Conservation (phyloP, 768 basidiomycete species). For the Amanita jacksonii region DNA sequence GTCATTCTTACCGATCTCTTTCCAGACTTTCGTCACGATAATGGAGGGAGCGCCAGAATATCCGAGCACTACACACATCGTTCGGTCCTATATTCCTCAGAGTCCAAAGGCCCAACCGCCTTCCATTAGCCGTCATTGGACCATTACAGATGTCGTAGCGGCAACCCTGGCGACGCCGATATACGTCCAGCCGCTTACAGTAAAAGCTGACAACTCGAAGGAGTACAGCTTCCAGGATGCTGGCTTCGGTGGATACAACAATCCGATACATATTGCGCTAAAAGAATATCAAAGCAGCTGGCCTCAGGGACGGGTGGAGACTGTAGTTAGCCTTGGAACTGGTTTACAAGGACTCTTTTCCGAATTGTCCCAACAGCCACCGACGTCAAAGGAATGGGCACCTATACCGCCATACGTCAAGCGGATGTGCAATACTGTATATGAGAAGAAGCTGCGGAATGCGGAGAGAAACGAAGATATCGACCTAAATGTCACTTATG, state of each 20-base stretch:
- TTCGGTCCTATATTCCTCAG: slow-evolving; percentile 15
- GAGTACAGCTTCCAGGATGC: slow-evolving; percentile 16
- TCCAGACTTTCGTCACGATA: slow-evolving; percentile 16
- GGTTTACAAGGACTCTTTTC: slow-evolving; percentile 8
- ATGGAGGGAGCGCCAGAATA: slow-evolving; percentile 16
- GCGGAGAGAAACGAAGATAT: not conserved
- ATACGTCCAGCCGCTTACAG: slow-evolving; percentile 12
- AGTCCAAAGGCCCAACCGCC: not conserved
- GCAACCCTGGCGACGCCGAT: slow-evolving; percentile 14
- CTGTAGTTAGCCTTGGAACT: slow-evolving; percentile 15
- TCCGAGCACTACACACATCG: slow-evolving; percentile 14
- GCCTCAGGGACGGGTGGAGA: slow-evolving; percentile 11
- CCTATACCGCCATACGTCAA: not conserved
- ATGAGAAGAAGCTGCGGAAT: too few species aligned
- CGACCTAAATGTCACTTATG: slow-evolving; percentile 1
- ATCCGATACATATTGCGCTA: slow-evolving; percentile 12
- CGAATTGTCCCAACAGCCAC: not conserved
- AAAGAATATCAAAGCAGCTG: slow-evolving; percentile 13
- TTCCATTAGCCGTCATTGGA: slow-evolving; percentile 14
- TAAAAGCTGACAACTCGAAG: slow-evolving; percentile 10
- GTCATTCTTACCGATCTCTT: not conserved
- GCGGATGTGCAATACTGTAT: too few species aligned
- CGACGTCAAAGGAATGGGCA: slow-evolving; percentile 3
- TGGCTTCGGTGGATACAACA: slow-evolving; percentile 18
- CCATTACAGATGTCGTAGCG: slow-evolving; percentile 14